Evolutionary conservation across 1,139 yeast genomes (phyloP).

Genomic region (Arxiozyma slooffiae): DNA sequence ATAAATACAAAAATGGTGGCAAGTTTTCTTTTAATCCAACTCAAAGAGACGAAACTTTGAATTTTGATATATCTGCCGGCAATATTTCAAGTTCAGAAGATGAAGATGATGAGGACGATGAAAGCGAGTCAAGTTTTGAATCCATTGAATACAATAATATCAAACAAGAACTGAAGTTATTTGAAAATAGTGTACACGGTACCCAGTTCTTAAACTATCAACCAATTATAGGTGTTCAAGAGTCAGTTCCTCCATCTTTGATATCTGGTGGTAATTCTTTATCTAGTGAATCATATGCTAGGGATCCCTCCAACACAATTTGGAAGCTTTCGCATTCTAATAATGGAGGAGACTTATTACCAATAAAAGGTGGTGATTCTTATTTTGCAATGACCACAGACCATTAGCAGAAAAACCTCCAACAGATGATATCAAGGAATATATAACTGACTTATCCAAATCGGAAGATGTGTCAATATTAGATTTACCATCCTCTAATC

Average conservation of each 20-base stretch:
- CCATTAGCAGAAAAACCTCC: not conserved
- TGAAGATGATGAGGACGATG: conserved; percentile 14
- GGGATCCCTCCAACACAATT: conserved; percentile 19
- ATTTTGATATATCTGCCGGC: conserved; percentile 25
- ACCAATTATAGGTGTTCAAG: conserved; percentile 11
- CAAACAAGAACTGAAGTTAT: conserved; percentile 14
- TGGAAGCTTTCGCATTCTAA: conserved; percentile 22
- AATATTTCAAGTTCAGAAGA: conserved; percentile 29
- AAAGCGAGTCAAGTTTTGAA: conserved; percentile 26
- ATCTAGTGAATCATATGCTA: conserved; percentile 9
- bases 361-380: conserved; percentile 9
- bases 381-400: not conserved
- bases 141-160: conserved; percentile 25
- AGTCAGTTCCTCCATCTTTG: conserved; percentile 13
- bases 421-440: not conserved
- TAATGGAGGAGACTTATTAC: conserved; percentile 15
- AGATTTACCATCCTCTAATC: not conserved
- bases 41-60: conserved; percentile 26
- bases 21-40: conserved; percentile 45
- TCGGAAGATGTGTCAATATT: not conserved
- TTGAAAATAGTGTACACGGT: conserved; percentile 13
- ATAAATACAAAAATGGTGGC: conserved; percentile 79
- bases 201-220: conserved; percentile 11
- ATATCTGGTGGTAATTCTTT: conserved; percentile 9
- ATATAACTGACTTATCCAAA: not conserved